Evolutionary conservation across 768 basidiomycete species (phyloP), one percentile per base, ranked within the genome.

Genomic region (Russula emetica): DNA sequence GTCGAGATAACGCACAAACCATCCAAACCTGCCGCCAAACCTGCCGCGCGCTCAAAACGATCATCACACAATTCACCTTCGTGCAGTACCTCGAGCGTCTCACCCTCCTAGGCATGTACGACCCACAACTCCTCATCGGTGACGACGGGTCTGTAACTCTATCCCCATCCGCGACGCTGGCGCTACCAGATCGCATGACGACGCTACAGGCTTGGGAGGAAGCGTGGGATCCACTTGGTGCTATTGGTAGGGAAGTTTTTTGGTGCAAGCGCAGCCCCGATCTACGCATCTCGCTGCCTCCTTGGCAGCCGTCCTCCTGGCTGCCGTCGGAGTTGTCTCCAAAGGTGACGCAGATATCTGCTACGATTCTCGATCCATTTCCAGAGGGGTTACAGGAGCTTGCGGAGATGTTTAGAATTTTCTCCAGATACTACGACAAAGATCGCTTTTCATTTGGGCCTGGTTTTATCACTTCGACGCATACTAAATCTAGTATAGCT

Each of bases 61-160:
- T n/a, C 36, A 30, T 42, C 26, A 1, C 13, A 2, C 49, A 42
- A 8, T 60, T 14, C 20, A 10, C 1, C 10, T 38, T 51, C 26
- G 1, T 60, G 11, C 28, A 10, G n/a, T 53, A 44, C 34, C 40
- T 60, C 20, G 40, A 40, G 13, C 59, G 14, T n/a, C 11, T 22
- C 7, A 26, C 59, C 2, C 51, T 60, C 20, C 50, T 32, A 5
- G 58, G 58, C 28, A 26, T 42, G n/a, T 32, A 60, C 32, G 59
- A 53, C 32, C 40, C 59, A 38, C 14, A 38, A 38, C 11, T 38
- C 36, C 36, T 38, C 14, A 38, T 38, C 5, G 3, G 4, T 14
- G 14, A 36, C 34, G 34, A 10, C 34, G 34, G 34, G 13, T 36
- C 34, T 13, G 34, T 36, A 13, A 36, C 34, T 38, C 8, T 9